Conservation (phyloP, 2,329 filamentous ascomycete genomes). For the Botrytis aclada region DNA sequence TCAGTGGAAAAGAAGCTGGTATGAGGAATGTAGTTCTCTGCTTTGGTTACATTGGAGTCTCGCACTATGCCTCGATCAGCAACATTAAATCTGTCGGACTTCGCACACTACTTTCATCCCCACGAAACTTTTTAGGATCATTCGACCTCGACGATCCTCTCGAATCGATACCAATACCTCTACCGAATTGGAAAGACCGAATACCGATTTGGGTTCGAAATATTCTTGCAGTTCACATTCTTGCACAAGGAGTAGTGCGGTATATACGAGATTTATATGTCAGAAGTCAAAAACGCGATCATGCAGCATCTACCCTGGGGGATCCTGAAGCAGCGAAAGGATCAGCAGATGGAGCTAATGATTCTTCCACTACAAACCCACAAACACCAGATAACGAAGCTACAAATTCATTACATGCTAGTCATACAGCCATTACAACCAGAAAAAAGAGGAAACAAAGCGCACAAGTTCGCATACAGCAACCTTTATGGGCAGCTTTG, state of each 20-base stretch:
- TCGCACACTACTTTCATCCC: conserved; percentile 33
- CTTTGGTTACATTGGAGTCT: conserved; percentile 58
- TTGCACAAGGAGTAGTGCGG: conserved; percentile 69
- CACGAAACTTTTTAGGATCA: conserved; percentile 29
- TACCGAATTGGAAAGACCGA: conserved; percentile 50
- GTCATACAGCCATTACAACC: conserved; percentile 48
- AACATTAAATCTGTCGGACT: conserved; percentile 33
- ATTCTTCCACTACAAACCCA: conserved; percentile 33
- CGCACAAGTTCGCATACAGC: conserved; percentile 82
- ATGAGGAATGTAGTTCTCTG: conserved; percentile 71
- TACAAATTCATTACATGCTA: conserved; percentile 27
- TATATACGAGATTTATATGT: conserved; percentile 69
- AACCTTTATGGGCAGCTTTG: conserved; percentile 90
- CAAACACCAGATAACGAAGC: conserved; percentile 31
- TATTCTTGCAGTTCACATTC: conserved; percentile 69
- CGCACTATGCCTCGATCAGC: conserved; percentile 34
- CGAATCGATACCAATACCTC: conserved; percentile 42
- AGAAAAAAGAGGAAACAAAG: conserved; percentile 91
- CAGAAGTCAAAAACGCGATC: conserved; percentile 55
- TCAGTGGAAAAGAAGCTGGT: conserved; percentile 63
- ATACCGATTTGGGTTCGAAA: conserved; percentile 66
- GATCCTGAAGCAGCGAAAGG: conserved; percentile 63
- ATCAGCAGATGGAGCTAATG: conserved; percentile 51
- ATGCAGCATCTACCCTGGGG: conserved; percentile 44
- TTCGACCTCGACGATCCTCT: conserved; percentile 46